Conservation (phyloP, 2,329 filamentous ascomycete species). For the Geosmithia flava region DNA sequence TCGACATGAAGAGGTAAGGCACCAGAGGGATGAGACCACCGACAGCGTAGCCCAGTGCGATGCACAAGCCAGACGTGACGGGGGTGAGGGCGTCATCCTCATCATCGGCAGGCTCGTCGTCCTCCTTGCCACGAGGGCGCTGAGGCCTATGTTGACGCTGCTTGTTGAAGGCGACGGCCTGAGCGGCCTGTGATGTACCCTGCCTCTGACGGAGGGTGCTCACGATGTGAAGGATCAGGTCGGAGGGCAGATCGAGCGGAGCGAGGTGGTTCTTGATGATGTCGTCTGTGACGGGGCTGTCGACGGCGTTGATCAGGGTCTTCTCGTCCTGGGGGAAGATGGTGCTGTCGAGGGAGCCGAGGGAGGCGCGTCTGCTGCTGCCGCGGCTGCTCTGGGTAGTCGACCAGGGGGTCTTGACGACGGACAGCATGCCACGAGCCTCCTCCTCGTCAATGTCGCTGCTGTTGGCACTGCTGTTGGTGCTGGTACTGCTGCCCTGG, state of each 20-base stretch:
- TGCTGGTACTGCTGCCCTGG: no score
- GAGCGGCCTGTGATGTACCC: not conserved
- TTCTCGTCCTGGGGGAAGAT: not conserved
- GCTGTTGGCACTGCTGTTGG: not conserved
- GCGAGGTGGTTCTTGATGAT: constrained; percentile 18
- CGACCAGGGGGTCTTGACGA: not conserved
- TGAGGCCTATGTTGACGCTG: not conserved
- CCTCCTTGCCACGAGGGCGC: constrained; percentile 2
- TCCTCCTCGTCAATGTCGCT: constrained; percentile 9
- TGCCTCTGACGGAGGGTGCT: constrained; percentile 3
- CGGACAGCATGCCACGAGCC: constrained; percentile 11
- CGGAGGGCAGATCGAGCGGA: constrained; percentile 14
- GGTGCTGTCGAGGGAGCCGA: not conserved
- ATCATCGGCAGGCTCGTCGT: constrained; percentile 5
- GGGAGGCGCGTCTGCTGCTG: not conserved
- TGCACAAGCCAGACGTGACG: constrained; percentile 40
- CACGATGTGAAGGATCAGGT: constrained; percentile 3
- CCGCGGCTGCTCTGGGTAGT: no score
- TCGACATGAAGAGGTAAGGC: constrained; percentile 44
- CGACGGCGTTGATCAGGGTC: not conserved
- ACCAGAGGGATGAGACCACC: constrained; percentile 50
- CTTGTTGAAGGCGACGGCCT: not conserved
- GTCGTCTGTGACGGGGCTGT: not conserved
- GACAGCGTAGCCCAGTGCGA: constrained; percentile 48
- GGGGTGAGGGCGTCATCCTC: constrained; percentile 15